Evolutionary conservation across 257 asterid genomes (phyloP).

Genomic region (Gentiana macrophylla): DNA sequence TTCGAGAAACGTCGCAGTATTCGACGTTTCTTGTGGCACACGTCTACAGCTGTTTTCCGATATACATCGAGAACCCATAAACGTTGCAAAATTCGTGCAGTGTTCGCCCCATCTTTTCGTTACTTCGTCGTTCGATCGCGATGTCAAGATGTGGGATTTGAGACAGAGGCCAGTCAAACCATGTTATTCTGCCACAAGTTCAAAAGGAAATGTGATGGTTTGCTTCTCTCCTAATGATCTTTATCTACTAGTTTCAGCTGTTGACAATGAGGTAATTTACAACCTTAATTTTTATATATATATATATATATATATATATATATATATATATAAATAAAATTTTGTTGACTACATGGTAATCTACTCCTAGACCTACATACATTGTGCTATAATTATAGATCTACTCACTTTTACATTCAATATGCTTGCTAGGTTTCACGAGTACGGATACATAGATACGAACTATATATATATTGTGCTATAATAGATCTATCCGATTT

Average conservation of each 20-base stretch:
- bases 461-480: too few species aligned
- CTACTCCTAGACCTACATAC: too few species aligned
- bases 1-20: slow-evolving; percentile 68
- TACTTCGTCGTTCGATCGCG: slow-evolving; percentile 73
- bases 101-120: slow-evolving; percentile 58
- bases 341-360: too few species aligned
- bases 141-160: slow-evolving; percentile 82
- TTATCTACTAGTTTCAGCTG: slow-evolving; percentile 65
- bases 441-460: too few species aligned
- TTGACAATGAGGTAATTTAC: slow-evolving; percentile 95
- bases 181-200: slow-evolving; percentile 59
- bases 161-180: slow-evolving; percentile 48
- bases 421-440: too few species aligned
- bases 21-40: slow-evolving; percentile 48
- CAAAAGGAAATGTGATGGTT: slow-evolving; percentile 82
- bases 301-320: too few species aligned
- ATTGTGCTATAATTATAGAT: too few species aligned
- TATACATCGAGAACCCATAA: slow-evolving; percentile 69
- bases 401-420: too few species aligned
- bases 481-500: too few species aligned
- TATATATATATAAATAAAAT: too few species aligned
- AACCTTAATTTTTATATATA: too few species aligned
- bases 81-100: slow-evolving; percentile 69
- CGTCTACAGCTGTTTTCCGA: slow-evolving; percentile 42
- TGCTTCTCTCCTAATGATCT: slow-evolving; percentile 81